These are phyloP conservation scores for Xylariales sp. DNA, from an alignment of 2,329 filamentous ascomycete genomes.

Conservation along the genomic window DNA sequence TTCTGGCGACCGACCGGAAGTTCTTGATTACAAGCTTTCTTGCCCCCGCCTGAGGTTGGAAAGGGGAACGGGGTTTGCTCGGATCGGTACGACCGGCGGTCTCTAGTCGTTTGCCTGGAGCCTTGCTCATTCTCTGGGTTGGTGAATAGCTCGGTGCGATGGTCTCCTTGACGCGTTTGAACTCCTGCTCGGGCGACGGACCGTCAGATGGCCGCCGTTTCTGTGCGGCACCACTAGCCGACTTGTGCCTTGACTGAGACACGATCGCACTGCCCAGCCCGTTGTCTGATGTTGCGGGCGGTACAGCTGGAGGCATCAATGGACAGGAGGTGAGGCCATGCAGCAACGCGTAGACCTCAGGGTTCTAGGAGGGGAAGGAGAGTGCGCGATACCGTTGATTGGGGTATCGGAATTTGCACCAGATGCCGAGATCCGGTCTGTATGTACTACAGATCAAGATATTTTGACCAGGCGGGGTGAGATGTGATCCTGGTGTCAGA, in stretches of 20 bases:
- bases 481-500: too few species aligned
- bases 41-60: slow-evolving; percentile 71
- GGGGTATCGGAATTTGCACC: too few species aligned
- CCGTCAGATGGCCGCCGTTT: slow-evolving; percentile 14
- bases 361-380: neutral
- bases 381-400: too few species aligned
- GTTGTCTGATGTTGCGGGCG: slow-evolving; percentile 23
- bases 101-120: slow-evolving; percentile 30
- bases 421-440: too few species aligned
- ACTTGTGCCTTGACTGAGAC: slow-evolving; percentile 21
- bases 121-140: slow-evolving; percentile 20
- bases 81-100: slow-evolving; percentile 33
- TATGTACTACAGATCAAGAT: too few species aligned
- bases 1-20: slow-evolving; percentile 57
- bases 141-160: neutral
- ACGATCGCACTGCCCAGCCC: slow-evolving; percentile 15
- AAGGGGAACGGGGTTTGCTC: slow-evolving; percentile 40
- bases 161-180: slow-evolving; percentile 5
- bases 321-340: slow-evolving; percentile 6
- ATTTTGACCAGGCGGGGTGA: too few species aligned
- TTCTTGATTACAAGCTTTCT: slow-evolving; percentile 95
- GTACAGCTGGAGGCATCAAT: slow-evolving; percentile 15
- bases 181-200: slow-evolving; percentile 6
- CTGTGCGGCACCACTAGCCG: slow-evolving; percentile 14
- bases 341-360: slow-evolving; percentile 7